These are phyloP conservation scores for Alternaria ethzedia DNA, from an alignment of 2,329 filamentous ascomycete species.

Conservation along the genomic window DNA sequence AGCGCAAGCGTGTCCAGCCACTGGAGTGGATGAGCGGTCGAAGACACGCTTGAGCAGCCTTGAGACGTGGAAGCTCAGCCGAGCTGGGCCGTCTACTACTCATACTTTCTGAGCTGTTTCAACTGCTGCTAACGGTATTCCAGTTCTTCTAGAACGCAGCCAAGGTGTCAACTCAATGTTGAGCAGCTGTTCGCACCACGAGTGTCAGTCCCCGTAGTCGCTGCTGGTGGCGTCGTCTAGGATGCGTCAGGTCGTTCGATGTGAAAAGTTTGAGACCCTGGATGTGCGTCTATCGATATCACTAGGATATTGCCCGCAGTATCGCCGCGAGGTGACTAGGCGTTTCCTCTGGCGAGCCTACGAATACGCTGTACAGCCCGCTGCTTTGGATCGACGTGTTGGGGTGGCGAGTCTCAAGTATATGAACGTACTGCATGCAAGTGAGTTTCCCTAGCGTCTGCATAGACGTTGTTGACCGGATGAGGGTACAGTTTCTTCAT, in stretches of 20 bases:
- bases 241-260: not conserved
- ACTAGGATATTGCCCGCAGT: constrained; percentile 1
- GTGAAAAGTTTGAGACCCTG: constrained; percentile 3
- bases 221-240: not conserved
- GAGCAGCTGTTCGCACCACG: not conserved
- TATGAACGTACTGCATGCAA: not conserved
- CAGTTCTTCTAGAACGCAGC: not conserved
- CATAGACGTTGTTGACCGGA: not conserved
- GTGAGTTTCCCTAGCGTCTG: not conserved
- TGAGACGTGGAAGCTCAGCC: not conserved
- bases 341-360: not conserved
- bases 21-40: not conserved
- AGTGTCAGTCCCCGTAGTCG: not conserved
- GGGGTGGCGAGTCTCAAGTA: not conserved
- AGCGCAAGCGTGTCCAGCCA: not conserved
- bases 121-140: not conserved
- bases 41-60: not conserved
- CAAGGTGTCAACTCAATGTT: not conserved
- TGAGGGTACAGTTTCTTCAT: not conserved
- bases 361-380: not conserved
- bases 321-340: constrained; percentile 1
- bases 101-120: not conserved
- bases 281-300: not conserved
- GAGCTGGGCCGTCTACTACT: not conserved
- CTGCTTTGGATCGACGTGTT: not conserved